phyloP scores from a whole-genome alignment of 306 rosid genomes.

The Castanea mollissima region DNA sequence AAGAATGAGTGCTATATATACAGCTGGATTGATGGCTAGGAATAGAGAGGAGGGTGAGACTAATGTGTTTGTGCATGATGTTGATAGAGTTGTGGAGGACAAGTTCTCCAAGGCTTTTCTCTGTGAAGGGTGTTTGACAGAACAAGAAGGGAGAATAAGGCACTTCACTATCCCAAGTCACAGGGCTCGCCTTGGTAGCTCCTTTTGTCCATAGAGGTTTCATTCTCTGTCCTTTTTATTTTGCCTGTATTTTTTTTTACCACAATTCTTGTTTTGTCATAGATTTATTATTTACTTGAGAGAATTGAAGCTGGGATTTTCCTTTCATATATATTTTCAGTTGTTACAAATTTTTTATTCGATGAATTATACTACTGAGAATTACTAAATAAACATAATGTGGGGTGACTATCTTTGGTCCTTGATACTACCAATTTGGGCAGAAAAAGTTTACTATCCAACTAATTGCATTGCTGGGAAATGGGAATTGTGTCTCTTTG shows the following conservation, averaged over 20 bases:
- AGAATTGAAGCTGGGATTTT: neutral
- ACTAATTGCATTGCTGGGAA: neutral
- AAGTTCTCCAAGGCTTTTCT: slow-evolving; percentile 65
- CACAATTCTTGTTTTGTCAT: neutral
- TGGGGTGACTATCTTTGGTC: too few species aligned
- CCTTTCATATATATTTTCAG: neutral
- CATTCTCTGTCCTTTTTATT: neutral
- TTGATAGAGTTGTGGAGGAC: slow-evolving; percentile 78
- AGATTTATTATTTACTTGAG: neutral
- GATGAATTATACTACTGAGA: neutral
- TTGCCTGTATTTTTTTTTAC: neutral
- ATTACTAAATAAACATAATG: neutral
- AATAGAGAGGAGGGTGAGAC: slow-evolving; percentile 74
- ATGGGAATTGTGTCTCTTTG: neutral
- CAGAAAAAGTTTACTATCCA: neutral
- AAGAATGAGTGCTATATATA: slow-evolving; percentile 84
- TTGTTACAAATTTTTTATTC: neutral
- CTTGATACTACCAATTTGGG: too few species aligned
- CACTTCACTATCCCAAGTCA: slow-evolving; percentile 83
- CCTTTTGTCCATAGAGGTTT: slow-evolving; percentile 58
- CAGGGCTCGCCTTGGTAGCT: slow-evolving; percentile 50
- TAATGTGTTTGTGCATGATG: slow-evolving; percentile 91
- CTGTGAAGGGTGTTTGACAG: slow-evolving; percentile 68
- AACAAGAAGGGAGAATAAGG: slow-evolving; percentile 78
- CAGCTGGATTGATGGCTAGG: slow-evolving; percentile 88